Evolutionary conservation across 441 rosid genomes (phyloP), one percentile per base, ranked within the genome.

Genomic region (Adansonia grandidieri): DNA sequence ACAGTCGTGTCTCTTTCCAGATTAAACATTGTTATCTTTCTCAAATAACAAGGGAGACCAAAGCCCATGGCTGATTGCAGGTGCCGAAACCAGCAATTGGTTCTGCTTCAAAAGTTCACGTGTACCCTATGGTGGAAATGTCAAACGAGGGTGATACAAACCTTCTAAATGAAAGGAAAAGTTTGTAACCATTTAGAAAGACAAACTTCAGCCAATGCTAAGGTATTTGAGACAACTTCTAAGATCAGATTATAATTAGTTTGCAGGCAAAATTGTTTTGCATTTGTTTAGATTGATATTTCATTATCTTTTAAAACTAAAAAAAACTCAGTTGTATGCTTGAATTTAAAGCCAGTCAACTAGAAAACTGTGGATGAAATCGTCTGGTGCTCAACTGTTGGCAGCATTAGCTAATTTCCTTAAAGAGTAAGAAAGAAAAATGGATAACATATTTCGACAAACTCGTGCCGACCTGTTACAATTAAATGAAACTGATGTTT

Each of bases 401-500:
- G n/a, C 44, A 53, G 15, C 7, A 32, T 32, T 53, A 61, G n/a
- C 57, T 19, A 68, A 20, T 53, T 53, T 68, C 57, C 73, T 68
- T 37, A 0, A 9, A 56, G 17, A 32, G 37, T 17, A 70, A 70
- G 60, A 47, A 54, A 72, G 24, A 32, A 32, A 72, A 72, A 54
- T 54, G 75, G 60, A 24, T 50, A 14, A 24, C 45, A 54, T 61
- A 32, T 45, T 61, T 62, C 28, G 44, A 74, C 70, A 60, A 45
- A 61, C 44, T 47, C 42, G 1, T 15, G 51, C 64, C 53, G 65
- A 71, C 62, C 5, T 24, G 15, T 14, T 64, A 69, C 19, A 47
- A 24, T 17, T 5, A 3, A 66, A 66, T 10, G 51, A 48, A 48
- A 48, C 51, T 48, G 51, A 2, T 48, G 51, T 10, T 48, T 48